Conservation (phyloP, 345 rosid species). For the Euphorbia peplus region DNA sequence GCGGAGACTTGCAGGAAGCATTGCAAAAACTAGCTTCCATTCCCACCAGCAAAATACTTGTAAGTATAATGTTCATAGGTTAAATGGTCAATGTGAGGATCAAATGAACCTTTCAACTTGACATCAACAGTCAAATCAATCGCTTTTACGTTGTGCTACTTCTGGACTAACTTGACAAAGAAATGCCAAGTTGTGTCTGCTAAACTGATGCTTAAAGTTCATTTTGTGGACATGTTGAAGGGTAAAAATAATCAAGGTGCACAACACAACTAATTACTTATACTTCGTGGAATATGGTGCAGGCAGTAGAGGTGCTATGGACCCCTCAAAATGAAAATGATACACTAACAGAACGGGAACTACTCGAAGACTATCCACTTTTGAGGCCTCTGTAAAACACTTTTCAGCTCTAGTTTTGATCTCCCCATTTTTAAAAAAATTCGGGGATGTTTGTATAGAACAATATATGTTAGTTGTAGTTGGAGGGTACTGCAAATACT, state of each 20-base stretch:
- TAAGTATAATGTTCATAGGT: slow-evolving; percentile 24
- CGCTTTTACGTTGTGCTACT: too few relatives aligned
- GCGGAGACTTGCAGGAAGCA: slow-evolving; percentile 74
- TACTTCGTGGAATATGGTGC: slow-evolving; percentile 22
- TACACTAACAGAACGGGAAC: slow-evolving; percentile 64
- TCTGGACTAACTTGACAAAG: too few relatives aligned
- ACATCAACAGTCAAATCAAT: too few relatives aligned
- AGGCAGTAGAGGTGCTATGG: slow-evolving; percentile 98
- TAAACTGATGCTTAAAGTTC: too few relatives aligned
- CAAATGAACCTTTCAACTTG: too few relatives aligned
- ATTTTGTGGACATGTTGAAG: too few relatives aligned
- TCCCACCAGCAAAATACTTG: slow-evolving; percentile 63
- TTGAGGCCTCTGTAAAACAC: slow-evolving; percentile 68
- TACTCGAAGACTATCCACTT: slow-evolving; percentile 86
- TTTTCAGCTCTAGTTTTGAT: slow-evolving; percentile 1
- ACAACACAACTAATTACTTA: slow-evolving; percentile 12
- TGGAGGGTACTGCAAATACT: background rate
- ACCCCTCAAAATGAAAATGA: slow-evolving; percentile 88
- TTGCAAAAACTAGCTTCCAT: slow-evolving; percentile 75
- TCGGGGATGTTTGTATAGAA: slow-evolving; percentile 33
- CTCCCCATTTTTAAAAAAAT: slow-evolving; percentile 6
- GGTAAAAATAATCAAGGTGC: background rate
- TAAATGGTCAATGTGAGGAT: too few relatives aligned
- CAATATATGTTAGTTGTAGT: background rate
- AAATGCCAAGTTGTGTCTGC: too few relatives aligned